Evolutionary conservation across 2,329 filamentous ascomycete genomes (phyloP), one percentile per base, ranked within the genome.

Genomic region (Ceratocystis lukuohia): DNA sequence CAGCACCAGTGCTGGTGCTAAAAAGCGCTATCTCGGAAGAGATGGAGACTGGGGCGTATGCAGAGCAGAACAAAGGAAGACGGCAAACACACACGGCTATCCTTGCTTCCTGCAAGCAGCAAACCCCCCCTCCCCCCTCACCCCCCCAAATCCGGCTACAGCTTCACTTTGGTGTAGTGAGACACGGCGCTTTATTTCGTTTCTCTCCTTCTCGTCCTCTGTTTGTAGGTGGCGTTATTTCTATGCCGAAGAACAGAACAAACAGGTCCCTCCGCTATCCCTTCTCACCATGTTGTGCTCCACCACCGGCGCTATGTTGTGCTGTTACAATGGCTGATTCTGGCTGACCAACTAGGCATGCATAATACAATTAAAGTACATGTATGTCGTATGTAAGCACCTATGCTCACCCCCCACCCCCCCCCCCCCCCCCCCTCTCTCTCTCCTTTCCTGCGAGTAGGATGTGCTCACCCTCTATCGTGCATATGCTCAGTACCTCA

Each of bases 391-490:
- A 17, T n/a, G 4, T 22, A 50, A n/a, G 8, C 25, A 12, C 10
- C 6, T 15, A 30, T 57, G 17, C 25, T 30, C 53, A 37, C 53
- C 15, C 25, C 53, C 25, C 53, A 37, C 53, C 15, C 25, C 53
- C 15, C 25, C 53, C 15, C 25, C 53, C 15, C 25, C 53, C 25
- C 53, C 28, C n/a, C 12, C 25, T 3, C 20, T n/a, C 20, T 28
- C 48, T 59, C 53, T 20, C 53, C 53, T 59, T 17, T 59, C 53
- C 28, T 59, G 53, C 28, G n/a, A n/a, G 53, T n/a, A 59, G 53
- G 28, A 59, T 59, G 28, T 59, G 33, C 53, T 59, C 53, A 59
- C 53, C 53, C 53, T 59, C 15, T 59, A 59, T 59, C 53, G n/a
- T 59, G 53, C 53, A 56, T 25, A 59, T 59, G 12, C 25, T 37